Base-by-base conservation (phyloP, 345 rosid genomes). In the Populus pruinosa region DNA sequence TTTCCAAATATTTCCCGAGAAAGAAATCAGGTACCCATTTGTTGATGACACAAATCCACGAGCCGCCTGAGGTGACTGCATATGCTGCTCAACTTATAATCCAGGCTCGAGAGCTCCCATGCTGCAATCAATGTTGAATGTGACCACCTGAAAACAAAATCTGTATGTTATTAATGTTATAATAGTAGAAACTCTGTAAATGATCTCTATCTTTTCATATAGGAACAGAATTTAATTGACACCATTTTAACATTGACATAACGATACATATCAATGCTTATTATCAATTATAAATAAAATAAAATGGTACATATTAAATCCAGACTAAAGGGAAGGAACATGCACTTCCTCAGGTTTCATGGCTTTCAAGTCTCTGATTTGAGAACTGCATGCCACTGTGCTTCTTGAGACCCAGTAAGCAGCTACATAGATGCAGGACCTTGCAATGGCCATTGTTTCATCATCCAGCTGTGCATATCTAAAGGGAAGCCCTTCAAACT, bases 51-150 rank as follows among this genome's bases (percentile, higher is more conserved):
- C 41, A 79, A 83, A 47, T 92, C 91, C 59, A 94, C 89, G 38
- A 80, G 85, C 87, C 75, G 81, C 72, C 73, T 85, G 77, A 94
- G 92, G 72, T 31, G 77, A 77, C 36, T 76, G 79, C 67, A 71
- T 50, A 90, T 74, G 70, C 74, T 82, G 82, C 86, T 85, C 73
- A 94, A 76, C 81, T 77, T 88, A 67, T 72, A 80, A 36, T 77
- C 86, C 79, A 91, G 79, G 82, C 93, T 88, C 20, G 85, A 81
- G 76, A 94, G 90, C 82, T 94, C 91, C 85, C 96, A 90, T 25
- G 87, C 83, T 70, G 97, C 89, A 72, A 50, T 83, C 67, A 80
- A 62, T 21, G 70, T 72, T 75, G 85, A 77, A 71, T 82, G 73
- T 9, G 83, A 77, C 78, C 79, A 41, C 86, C 92, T 89, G 87